A percentile compares a stretch with the other conserved stretches of the same genome.
Conservation (phyloP, 2,329 filamentous ascomycete species). For the Scytalidium lignicola region DNA sequence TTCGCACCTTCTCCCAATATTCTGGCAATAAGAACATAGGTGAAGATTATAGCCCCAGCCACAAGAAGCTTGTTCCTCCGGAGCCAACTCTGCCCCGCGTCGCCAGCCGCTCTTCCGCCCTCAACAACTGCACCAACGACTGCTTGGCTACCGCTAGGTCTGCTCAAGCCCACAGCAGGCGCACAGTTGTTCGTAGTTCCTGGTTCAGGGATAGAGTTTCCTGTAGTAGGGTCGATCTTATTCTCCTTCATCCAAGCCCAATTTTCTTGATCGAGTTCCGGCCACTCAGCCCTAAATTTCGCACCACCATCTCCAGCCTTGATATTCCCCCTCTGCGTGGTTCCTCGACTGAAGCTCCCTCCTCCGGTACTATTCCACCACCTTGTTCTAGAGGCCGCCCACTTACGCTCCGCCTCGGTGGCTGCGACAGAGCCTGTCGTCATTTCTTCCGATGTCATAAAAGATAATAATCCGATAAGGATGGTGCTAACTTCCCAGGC, state of each 20-base stretch:
- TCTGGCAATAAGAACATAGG: conserved; percentile 78
- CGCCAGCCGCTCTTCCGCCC: conserved; percentile 66
- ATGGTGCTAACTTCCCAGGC: conserved; percentile 98
- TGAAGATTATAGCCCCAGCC: conserved; percentile 63
- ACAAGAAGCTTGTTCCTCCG: conserved; percentile 74
- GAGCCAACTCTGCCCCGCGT: conserved; percentile 79
- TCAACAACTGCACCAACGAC: conserved; percentile 65
- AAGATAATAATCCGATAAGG: conserved; percentile 85
- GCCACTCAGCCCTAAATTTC: conserved; percentile 87
- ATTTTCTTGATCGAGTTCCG: conserved; percentile 83
- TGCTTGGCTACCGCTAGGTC: conserved; percentile 49
- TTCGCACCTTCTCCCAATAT: conserved; percentile 42
- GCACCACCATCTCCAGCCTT: conserved; percentile 88
- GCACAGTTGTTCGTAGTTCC: conserved; percentile 47
- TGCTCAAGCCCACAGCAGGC: conserved; percentile 58
- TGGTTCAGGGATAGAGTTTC: conserved; percentile 54
- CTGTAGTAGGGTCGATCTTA: conserved; percentile 72
- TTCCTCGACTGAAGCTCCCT: conserved; percentile 30
- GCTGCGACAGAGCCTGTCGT: conserved; percentile 86
- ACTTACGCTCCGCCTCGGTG: conserved; percentile 69
- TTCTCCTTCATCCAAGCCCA: conserved; percentile 86
- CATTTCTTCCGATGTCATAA: conserved; percentile 99
- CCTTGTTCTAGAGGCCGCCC: conserved; percentile 69
- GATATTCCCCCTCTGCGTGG: conserved; percentile 66
- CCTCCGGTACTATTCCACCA: conserved; percentile 98